These are phyloP conservation scores for Mucor lusitanicus DNA, from an alignment of 371 early-diverging fungal genomes.

Conservation along the genomic window DNA sequence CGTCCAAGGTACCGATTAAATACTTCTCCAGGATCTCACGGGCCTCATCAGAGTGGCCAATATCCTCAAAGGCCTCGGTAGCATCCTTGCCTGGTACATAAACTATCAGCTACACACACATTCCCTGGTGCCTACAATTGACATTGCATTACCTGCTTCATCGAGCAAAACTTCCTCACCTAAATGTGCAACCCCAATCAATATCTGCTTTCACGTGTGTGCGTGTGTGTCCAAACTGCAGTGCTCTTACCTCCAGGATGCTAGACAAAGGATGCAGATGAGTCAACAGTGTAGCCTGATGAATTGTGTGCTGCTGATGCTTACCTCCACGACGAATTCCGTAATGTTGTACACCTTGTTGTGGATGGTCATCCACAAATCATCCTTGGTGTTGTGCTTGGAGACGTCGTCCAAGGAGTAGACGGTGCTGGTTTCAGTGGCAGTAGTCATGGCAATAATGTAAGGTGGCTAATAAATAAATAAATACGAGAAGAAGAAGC, in stretches of 20 bases:
- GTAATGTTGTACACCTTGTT: conserved; percentile 88
- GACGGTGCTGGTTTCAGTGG: conserved; percentile 31
- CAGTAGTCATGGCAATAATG: background rate
- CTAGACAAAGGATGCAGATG: conserved; percentile 11
- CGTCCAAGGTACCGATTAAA: conserved; percentile 42
- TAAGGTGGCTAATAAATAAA: background rate
- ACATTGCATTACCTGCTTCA: conserved; percentile 47
- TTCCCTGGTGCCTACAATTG: conserved; percentile 53
- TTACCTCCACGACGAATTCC: conserved; percentile 73
- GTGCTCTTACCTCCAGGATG: conserved; percentile 60
- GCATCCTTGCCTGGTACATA: conserved; percentile 64
- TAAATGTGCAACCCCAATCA: conserved; percentile 8
- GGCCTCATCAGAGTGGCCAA: conserved; percentile 85
- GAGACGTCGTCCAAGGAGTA: conserved; percentile 54
- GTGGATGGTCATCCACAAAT: conserved; percentile 74
- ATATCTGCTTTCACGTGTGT: background rate
- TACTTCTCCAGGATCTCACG: conserved; percentile 46
- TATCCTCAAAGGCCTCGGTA: conserved; percentile 87
- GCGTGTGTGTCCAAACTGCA: background rate
- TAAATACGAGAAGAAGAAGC: background rate
- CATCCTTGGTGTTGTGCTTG: conserved; percentile 54
- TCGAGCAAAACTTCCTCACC: conserved; percentile 69
- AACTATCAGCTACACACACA: conserved; percentile 43
- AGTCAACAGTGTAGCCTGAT: background rate
- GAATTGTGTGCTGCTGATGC: background rate